A percentile compares a stretch with the other conserved stretches of the same genome.
Conservation (phyloP, 106 monocot species). For the Platanthera guangdongensis region DNA sequence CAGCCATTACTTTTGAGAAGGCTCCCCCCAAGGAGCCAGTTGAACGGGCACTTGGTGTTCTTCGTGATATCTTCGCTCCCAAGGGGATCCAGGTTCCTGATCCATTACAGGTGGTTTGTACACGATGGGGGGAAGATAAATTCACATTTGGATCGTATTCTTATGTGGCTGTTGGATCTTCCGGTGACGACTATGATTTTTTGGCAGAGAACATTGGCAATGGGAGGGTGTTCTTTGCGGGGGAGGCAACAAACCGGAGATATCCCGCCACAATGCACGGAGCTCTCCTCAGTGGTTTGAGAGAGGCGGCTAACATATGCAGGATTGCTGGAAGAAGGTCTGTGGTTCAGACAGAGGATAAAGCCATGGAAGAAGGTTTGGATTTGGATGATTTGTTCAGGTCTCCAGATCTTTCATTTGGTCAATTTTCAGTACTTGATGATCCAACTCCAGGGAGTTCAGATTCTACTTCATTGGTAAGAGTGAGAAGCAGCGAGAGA, state of each 20-base stretch:
- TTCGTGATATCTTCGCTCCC: conserved; percentile 69
- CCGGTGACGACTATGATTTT: conserved; percentile 98
- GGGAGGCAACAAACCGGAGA: conserved; percentile 84
- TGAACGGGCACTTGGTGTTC: conserved; percentile 41
- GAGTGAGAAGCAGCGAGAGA: conserved; percentile 36
- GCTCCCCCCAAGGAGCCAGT: conserved; percentile 44
- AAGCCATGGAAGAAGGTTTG: conserved; percentile 13
- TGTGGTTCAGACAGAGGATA: neutral
- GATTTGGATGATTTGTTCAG: conserved; percentile 59
- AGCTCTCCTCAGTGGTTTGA: conserved; percentile 83
- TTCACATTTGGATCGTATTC: conserved; percentile 90
- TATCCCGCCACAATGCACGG: conserved; percentile 99
- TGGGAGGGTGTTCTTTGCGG: conserved; percentile 91
- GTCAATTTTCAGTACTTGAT: conserved; percentile 55
- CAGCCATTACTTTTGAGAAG: conserved; percentile 78
- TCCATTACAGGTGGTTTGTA: conserved; percentile 83
- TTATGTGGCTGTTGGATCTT: conserved; percentile 81
- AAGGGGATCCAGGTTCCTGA: conserved; percentile 84
- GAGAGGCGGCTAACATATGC: conserved; percentile 90
- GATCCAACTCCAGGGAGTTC: conserved; percentile 37
- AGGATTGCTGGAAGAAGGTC: conserved; percentile 41
- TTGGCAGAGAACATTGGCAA: conserved; percentile 70
- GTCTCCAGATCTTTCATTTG: conserved; percentile 51
- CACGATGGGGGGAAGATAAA: conserved; percentile 81
- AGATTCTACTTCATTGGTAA: conserved; percentile 50